phyloP scores from a whole-genome alignment of 1,139 yeast genomes.

The Hyphopichia buzzinii region DNA sequence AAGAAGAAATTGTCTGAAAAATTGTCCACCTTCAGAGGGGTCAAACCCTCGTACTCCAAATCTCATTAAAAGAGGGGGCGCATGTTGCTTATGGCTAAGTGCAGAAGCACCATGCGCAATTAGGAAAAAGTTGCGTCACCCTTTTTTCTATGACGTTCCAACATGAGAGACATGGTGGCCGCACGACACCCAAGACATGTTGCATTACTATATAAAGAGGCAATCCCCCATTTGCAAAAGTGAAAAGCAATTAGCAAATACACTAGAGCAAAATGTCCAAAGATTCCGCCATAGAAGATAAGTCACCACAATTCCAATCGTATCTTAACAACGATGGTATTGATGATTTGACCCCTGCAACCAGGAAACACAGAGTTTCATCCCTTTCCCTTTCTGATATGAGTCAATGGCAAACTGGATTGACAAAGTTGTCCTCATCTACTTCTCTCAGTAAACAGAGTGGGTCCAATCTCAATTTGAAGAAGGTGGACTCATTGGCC shows the following conservation, averaged over 20 bases:
- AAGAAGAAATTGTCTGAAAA: no score
- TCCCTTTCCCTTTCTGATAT: conserved; percentile 67
- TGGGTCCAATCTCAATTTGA: conserved; percentile 37
- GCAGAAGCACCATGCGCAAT: no score
- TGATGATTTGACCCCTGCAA: conserved; percentile 59
- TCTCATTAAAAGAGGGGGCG: no score
- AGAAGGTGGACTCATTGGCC: conserved; percentile 49
- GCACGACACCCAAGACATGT: no score
- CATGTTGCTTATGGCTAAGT: no score
- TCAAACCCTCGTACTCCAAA: no score
- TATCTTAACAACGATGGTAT: conserved; percentile 72
- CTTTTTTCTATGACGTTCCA: neutral
- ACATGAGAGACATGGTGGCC: no score
- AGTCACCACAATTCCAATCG: conserved; percentile 39
- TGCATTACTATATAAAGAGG: no score
- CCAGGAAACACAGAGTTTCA: conserved; percentile 65
- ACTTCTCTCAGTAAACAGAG: conserved; percentile 39
- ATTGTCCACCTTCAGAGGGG: no score
- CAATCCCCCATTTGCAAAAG: neutral
- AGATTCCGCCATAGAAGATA: conserved; percentile 6
- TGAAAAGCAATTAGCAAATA: neutral
- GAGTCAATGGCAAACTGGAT: conserved; percentile 56
- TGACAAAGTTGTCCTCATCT: conserved; percentile 46
- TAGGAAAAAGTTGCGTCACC: no score
- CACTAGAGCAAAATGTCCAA: neutral